Evolutionary conservation across 129 eudicot species (phyloP).

Genomic region (Flaveria linearis): DNA sequence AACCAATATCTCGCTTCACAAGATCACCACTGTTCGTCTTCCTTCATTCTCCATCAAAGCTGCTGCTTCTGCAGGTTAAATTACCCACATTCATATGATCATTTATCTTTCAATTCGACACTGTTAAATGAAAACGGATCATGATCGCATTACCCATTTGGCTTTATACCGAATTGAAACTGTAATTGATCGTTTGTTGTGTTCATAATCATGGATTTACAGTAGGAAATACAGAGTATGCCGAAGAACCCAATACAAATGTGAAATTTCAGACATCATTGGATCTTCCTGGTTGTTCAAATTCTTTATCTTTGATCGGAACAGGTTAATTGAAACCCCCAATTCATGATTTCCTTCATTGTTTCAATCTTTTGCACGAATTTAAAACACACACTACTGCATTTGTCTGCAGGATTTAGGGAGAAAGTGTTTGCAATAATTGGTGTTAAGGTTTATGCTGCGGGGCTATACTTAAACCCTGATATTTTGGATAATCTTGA

Average conservation of each 20-base stretch:
- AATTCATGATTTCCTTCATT: slow-evolving; percentile 8
- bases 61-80: slow-evolving; percentile 42
- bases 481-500: slow-evolving; percentile 48
- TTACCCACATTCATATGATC: neutral
- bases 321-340: slow-evolving; percentile 50
- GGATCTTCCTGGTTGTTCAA: slow-evolving; percentile 76
- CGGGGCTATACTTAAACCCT: slow-evolving; percentile 62
- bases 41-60: slow-evolving; percentile 47
- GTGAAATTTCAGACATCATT: slow-evolving; percentile 63
- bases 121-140: neutral
- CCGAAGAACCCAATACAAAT: slow-evolving; percentile 73
- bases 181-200: too few species aligned
- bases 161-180: too few species aligned
- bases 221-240: slow-evolving; percentile 48
- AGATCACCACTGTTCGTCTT: slow-evolving; percentile 17
- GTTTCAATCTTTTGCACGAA: neutral
- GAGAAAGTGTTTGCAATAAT: slow-evolving; percentile 88
- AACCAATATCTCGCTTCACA: slow-evolving; percentile 9
- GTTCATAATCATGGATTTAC: slow-evolving; percentile 13
- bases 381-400: neutral
- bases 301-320: slow-evolving; percentile 76
- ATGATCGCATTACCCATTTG: neutral
- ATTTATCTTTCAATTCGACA: neutral
- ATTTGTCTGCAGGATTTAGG: slow-evolving; percentile 61
- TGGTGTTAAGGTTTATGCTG: slow-evolving; percentile 94